Percentiles rank a stretch among this genome's conserved stretches.
phyloP scores from a whole-genome alignment of 495 filamentous ascomycete species.

The Xylaria longipes region DNA sequence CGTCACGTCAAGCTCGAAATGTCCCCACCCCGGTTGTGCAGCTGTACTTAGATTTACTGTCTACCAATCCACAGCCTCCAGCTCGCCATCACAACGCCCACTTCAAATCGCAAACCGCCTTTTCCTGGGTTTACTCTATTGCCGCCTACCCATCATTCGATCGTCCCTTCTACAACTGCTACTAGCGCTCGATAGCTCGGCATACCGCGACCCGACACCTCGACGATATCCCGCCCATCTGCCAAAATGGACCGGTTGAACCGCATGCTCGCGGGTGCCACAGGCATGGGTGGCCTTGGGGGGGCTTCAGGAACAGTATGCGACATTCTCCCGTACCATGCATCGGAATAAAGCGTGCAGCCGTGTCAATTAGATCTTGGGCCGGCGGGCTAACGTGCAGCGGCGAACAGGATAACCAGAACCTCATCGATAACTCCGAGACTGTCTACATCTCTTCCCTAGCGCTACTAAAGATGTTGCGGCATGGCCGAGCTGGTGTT shows the following conservation, averaged over 20 bases:
- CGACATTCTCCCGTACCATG: constrained; percentile 25
- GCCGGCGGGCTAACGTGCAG: constrained; percentile 23
- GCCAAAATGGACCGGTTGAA: constrained; percentile 82
- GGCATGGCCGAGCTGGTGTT: constrained; percentile 95
- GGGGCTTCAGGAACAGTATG: constrained; percentile 79
- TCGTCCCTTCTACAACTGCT: neutral
- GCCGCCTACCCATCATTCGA: neutral
- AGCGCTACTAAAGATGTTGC: constrained; percentile 96
- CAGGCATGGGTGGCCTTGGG: constrained; percentile 76
- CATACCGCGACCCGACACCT: neutral
- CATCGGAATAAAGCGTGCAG: neutral
- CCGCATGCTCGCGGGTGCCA: constrained; percentile 78
- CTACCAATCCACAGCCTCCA: neutral
- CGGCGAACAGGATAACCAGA: constrained; percentile 74
- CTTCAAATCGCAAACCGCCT: neutral
- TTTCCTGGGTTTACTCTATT: neutral
- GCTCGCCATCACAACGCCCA: neutral
- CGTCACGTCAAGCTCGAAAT: constrained; percentile 22
- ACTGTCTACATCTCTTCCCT: constrained; percentile 99
- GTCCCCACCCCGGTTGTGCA: constrained; percentile 2
- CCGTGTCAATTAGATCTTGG: neutral
- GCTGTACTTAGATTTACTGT: constrained; percentile 4
- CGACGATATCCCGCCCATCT: constrained; percentile 16
- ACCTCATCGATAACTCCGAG: constrained; percentile 97
- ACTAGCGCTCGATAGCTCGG: neutral